Evolutionary conservation across 768 basidiomycete species (phyloP), one percentile per base, ranked within the genome.

Genomic region (Trametes meyenii): DNA sequence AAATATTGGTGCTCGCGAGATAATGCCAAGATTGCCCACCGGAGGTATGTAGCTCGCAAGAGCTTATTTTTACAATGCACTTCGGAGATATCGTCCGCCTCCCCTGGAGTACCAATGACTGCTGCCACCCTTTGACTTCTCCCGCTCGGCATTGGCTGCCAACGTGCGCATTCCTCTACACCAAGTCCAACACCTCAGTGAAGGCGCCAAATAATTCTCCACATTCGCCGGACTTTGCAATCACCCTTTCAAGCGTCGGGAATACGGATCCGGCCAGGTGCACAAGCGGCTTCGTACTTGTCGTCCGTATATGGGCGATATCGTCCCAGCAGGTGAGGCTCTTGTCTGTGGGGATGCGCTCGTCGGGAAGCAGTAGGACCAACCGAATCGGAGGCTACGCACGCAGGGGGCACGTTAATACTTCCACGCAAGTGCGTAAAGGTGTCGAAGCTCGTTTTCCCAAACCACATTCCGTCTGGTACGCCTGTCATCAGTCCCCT

Each of bases 401-500:
- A 70, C 71, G 45, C 65, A 17, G 29, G 19, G 13, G 71, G 67
- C 0, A 71, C 57, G 59, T 69, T 66, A 53, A 70, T 67, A 42
- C 44, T 68, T 17, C 62, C 62, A 13, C 70, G 67, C 35, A 50
- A 55, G 51, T 72, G 69, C 1, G 70, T 68, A 65, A 72, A 73
- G 39, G 58, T 67, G 36, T 87, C 82, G 60, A 80, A 88, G 53
- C 80, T 83, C 65, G 81, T 78, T 65, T 81, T 81, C 59, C 85
- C 70, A 14, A 74, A 46, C 64, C 87, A 83, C 23, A 75, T 71
- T 12, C 88, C 88, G 57, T 86, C 87, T 87, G 26, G 6, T 29
- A 50, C 52, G 0, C 57, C 19, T 5, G 19, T 66, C 35, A 35
- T 52, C 13, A 59, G 33, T 23, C 40, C 54, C 13, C 13, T 19